Percentiles rank a stretch among this genome's conserved stretches.
Evolutionary conservation across 768 basidiomycete genomes (phyloP).

Genomic region (Obba rivulosa): DNA sequence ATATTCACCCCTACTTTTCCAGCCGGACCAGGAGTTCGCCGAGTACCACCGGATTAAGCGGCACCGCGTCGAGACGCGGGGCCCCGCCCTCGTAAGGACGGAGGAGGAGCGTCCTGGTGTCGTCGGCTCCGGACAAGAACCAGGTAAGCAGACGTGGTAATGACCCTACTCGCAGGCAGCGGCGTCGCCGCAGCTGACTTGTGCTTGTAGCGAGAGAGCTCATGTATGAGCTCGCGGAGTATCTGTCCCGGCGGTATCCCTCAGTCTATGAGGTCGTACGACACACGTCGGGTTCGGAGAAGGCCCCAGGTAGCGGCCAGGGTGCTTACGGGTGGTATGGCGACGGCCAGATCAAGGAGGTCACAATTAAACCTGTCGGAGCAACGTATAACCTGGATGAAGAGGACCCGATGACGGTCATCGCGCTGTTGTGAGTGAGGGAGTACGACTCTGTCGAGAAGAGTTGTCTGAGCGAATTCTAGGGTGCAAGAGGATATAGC

Average conservation of each 20-base stretch:
- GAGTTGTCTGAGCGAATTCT: neutral
- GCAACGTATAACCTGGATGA: conserved; percentile 46
- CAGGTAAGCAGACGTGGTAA: conserved; percentile 5
- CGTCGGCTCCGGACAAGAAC: conserved; percentile 13
- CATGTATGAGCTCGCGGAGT: conserved; percentile 64
- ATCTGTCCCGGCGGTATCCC: conserved; percentile 59
- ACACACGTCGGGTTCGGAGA: conserved; percentile 12
- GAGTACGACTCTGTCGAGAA: neutral
- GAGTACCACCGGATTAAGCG: conserved; percentile 52
- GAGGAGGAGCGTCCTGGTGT: conserved; percentile 40
- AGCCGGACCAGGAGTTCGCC: conserved; percentile 57
- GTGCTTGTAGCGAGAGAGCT: conserved; percentile 51
- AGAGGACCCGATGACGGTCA: conserved; percentile 55
- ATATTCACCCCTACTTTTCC: too few relatives aligned
- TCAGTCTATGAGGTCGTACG: conserved; percentile 47
- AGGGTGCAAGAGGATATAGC: conserved; percentile 19
- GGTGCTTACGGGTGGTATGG: conserved; percentile 34
- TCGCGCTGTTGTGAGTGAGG: conserved; percentile 53
- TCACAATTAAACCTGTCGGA: conserved; percentile 46
- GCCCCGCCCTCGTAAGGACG: conserved; percentile 41
- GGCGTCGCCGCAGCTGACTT: neutral
- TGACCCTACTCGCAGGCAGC: neutral
- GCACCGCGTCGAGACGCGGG: conserved; percentile 49
- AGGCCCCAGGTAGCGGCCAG: conserved; percentile 2
- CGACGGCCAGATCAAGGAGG: conserved; percentile 42